Base-by-base conservation (phyloP, 202 grass and related monocot genomes). In the Saccharum hybrid region DNA sequence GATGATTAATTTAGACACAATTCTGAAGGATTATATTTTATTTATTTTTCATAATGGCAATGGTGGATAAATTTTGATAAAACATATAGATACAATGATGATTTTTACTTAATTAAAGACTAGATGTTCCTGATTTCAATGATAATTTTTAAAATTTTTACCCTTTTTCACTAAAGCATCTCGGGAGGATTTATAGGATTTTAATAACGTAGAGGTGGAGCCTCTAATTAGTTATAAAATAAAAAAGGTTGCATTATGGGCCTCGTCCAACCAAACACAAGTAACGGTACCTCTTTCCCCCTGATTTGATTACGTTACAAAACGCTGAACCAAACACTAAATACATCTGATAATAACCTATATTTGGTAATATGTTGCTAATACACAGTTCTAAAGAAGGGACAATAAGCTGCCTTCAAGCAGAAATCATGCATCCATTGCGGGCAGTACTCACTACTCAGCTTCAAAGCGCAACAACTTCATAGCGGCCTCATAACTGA, bases 321-420 rank as follows among this genome's bases (percentile, higher is more conserved):
- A 59, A 59, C n/a, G n/a, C 7, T 59, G 56, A 59, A 59, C n/a
- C 19, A 59, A 59, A 59, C 56, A 76, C 62, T 74, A 80, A 68
- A 84, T 87, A 84, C 84, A 87, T 80, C 75, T 87, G 84, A 71
- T 87, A 87, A 90, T 90, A 90, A 86, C 88, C 80, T 90, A 90
- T 90, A 90, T 83, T 64, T 90, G 80, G 54, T 83, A 56, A 86
- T 86, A 86, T 78, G 79, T 48, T 83, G 38, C 74, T 87, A 87
- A 83, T 90, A 90, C 81, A 90, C 88, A 90, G 75, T 74, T 75
- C 63, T 83, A 83, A 64, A 43, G 75, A 30, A 14, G n/a, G 52
- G 28, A 30, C 62, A 7, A 45, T 61, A 76, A 56, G 84, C 63
- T 66, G 88, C 84, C 80, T 83, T 80, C 54, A 65, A 62, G 88